Evolutionary conservation across 2,329 filamentous ascomycete genomes (phyloP), one percentile per base, ranked within the genome.

Genomic region (Cladosporium phlei): DNA sequence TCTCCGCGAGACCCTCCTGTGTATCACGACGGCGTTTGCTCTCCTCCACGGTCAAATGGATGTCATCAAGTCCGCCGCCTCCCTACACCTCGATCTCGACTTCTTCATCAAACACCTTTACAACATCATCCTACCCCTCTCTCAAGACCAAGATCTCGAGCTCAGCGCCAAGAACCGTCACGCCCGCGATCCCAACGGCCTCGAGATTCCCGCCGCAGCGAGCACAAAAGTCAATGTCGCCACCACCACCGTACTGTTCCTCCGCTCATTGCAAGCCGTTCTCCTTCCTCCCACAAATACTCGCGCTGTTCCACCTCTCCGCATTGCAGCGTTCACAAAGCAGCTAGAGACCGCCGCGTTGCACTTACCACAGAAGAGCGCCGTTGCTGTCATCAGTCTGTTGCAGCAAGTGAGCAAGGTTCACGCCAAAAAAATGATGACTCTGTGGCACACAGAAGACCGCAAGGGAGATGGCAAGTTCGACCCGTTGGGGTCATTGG

Each of bases 41-140:
- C 82, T 98, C 5, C 82, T 98, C 29, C 87, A 93, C 54, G 91
- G 93, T 38, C 93, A 98, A 70, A 49, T 52, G 19, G 91, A 96
- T 60, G 88, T 83, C 12, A 84, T 86, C 69, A 91, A 89, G 69
- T 86, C 88, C 38, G 85, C 88, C 48, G 79, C 83, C 33, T 77
- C 83, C 34, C 78, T 97, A 4, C 86, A 90, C 60, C 82, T 98
- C 38, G 94, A 98, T 65, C 80, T 98, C 28, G 88, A 85, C 59
- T 96, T 90, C 76, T 98, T 98, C 76, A 90, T 88, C 59, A 88
- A 86, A 11, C 87, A 96, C 67, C 86, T 98, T 49, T 98, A 95
- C 75, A 84, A 83, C 57, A 86, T 86, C 12, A 78, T 98, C 4
- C 79, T 91, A 56, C 76, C 85, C 2, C 78, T 95, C 20, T 83